These are phyloP conservation scores for Aquanectria penicillioides DNA, from an alignment of 2,329 filamentous ascomycete genomes.

Conservation along the genomic window DNA sequence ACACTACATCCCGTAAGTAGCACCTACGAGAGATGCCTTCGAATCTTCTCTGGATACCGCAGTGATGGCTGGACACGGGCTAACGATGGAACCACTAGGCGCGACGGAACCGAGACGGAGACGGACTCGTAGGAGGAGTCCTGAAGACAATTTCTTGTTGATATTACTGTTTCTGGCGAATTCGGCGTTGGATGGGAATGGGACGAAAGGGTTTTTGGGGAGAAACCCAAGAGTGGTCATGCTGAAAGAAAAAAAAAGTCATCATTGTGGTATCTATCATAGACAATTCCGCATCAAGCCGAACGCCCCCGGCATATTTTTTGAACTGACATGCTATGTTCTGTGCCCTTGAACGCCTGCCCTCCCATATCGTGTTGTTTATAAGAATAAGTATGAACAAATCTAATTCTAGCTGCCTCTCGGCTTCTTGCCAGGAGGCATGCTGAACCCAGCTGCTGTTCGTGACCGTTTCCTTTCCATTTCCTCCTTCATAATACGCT, in stretches of 20 bases:
- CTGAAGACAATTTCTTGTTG: conserved; percentile 23
- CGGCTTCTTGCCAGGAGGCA: conserved; percentile 63
- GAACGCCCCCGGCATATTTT: conserved; percentile 30
- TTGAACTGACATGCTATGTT: conserved; percentile 4
- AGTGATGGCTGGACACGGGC: no score
- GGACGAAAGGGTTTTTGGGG: conserved; percentile 16
- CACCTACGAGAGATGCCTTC: not conserved
- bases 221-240: conserved; percentile 12
- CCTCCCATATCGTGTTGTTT: no score
- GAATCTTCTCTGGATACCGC: no score
- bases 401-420: conserved; percentile 43
- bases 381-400: no score
- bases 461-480: conserved; percentile 75
- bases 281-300: conserved; percentile 27
- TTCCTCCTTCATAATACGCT: conserved; percentile 89
- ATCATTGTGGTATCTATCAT: conserved; percentile 45
- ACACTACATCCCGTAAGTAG: conserved; percentile 69
- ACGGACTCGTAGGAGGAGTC: conserved; percentile 51
- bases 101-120: conserved; percentile 66
- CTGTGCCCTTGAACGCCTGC: conserved; percentile 20
- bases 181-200: conserved; percentile 44
- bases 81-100: conserved; percentile 42
- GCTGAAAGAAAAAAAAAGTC: conserved; percentile 24
- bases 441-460: conserved; percentile 56
- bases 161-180: conserved; percentile 41